Evolutionary conservation across 2,329 filamentous ascomycete genomes (phyloP).

Genomic region (Curvularia sp.): DNA sequence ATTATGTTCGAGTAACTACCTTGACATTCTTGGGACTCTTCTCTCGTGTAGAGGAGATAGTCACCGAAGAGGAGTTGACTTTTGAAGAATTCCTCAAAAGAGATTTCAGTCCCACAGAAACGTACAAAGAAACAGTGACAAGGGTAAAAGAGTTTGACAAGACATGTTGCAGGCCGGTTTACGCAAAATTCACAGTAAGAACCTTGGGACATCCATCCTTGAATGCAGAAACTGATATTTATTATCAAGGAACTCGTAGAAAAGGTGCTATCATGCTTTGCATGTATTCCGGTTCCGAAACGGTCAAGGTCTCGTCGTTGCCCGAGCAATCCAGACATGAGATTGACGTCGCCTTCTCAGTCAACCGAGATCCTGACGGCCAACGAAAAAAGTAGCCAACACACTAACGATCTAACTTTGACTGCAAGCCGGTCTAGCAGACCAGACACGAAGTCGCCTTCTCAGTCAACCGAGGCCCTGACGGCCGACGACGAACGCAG

Average conservation of each 20-base stretch:
- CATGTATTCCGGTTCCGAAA: neutral
- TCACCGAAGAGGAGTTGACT: neutral
- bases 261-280: slow-evolving; percentile 1
- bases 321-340: neutral
- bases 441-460: too few relatives aligned
- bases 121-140: neutral
- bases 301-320: neutral
- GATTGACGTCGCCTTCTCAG: neutral
- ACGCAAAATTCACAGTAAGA: neutral
- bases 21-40: neutral
- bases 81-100: neutral
- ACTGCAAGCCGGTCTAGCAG: too few relatives aligned
- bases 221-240: neutral
- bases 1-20: neutral
- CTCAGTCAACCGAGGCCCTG: too few relatives aligned
- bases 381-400: too few relatives aligned
- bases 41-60: neutral
- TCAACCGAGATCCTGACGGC: neutral
- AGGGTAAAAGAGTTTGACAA: neutral
- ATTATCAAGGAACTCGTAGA: neutral
- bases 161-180: neutral
- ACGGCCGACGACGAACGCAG: too few relatives aligned
- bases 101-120: neutral
- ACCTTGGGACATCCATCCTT: neutral
- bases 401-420: too few relatives aligned